These are phyloP conservation scores for Dipteronia dyeriana DNA, from an alignment of 345 rosid species.

Conservation along the genomic window DNA sequence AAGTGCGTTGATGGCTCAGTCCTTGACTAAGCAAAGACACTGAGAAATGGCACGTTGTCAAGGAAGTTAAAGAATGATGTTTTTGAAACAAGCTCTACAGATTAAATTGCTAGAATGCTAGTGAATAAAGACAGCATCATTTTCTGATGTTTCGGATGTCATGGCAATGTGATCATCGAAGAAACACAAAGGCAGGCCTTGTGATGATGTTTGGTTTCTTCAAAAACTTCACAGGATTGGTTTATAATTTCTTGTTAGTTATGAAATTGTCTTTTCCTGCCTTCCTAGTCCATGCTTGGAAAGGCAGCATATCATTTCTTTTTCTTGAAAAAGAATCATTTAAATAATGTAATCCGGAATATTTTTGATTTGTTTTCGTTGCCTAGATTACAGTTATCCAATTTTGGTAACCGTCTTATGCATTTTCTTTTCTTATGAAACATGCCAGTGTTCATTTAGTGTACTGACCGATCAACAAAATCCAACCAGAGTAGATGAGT, in stretches of 20 bases:
- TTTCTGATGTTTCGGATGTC: not conserved
- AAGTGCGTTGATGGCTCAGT: not conserved
- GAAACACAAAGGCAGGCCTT: not conserved
- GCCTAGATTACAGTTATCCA: no score
- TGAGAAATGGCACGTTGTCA: constrained; percentile 12
- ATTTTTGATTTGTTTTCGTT: no score
- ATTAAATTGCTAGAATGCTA: constrained; percentile 1
- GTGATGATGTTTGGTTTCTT: not conserved
- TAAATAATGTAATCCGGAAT: no score
- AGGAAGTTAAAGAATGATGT: not conserved
- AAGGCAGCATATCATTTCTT: no score
- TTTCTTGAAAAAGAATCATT: no score
- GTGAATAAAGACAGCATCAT: not conserved
- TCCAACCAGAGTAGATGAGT: no score
- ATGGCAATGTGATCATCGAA: not conserved
- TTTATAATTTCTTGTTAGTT: not conserved
- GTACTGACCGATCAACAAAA: not conserved
- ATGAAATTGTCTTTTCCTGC: constrained; percentile 5
- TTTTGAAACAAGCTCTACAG: not conserved
- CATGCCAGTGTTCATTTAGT: not conserved
- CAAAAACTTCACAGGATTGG: not conserved
- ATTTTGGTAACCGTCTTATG: no score
- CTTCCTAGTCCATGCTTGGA: no score
- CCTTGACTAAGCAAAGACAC: constrained; percentile 2
- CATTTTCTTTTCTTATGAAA: no score